Evolutionary conservation across 257 asterid genomes (phyloP).

Genomic region (Salvia miltiorrhiza): DNA sequence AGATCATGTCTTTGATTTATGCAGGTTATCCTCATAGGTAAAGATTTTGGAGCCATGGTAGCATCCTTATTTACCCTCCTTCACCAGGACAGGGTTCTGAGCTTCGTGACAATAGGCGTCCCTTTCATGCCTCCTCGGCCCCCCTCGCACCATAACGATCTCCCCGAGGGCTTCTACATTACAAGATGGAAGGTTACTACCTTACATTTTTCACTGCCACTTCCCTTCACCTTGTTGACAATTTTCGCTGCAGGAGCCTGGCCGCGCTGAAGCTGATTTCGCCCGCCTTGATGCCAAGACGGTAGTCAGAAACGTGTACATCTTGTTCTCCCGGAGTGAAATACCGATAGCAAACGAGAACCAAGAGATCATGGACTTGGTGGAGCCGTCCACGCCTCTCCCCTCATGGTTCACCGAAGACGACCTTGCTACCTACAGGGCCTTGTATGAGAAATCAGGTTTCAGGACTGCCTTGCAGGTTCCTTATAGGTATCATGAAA

Average conservation of each 20-base stretch:
- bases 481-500: slow-evolving; percentile 59
- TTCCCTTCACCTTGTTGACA: background rate
- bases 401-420: slow-evolving; percentile 73
- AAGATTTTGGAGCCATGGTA: slow-evolving; percentile 64
- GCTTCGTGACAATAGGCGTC: slow-evolving; percentile 54
- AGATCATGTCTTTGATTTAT: background rate
- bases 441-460: slow-evolving; percentile 65
- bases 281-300: slow-evolving; percentile 69
- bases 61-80: slow-evolving; percentile 46
- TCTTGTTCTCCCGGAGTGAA: slow-evolving; percentile 62
- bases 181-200: slow-evolving; percentile 61
- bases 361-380: slow-evolving; percentile 80
- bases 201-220: background rate
- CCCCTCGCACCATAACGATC: slow-evolving; percentile 14
- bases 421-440: slow-evolving; percentile 61
- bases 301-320: slow-evolving; percentile 64
- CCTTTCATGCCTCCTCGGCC: slow-evolving; percentile 53
- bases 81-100: slow-evolving; percentile 52
- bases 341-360: slow-evolving; percentile 60
- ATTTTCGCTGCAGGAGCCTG: slow-evolving; percentile 48
- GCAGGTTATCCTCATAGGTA: slow-evolving; percentile 70
- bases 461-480: slow-evolving; percentile 62
- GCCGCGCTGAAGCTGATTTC: slow-evolving; percentile 85
- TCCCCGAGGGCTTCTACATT: slow-evolving; percentile 76
- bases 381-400: slow-evolving; percentile 53